A percentile compares a stretch with the other conserved stretches of the same genome.
These are phyloP conservation scores for Sclerotinia borealis DNA, from an alignment of 2,329 filamentous ascomycete genomes.

Conservation along the genomic window DNA sequence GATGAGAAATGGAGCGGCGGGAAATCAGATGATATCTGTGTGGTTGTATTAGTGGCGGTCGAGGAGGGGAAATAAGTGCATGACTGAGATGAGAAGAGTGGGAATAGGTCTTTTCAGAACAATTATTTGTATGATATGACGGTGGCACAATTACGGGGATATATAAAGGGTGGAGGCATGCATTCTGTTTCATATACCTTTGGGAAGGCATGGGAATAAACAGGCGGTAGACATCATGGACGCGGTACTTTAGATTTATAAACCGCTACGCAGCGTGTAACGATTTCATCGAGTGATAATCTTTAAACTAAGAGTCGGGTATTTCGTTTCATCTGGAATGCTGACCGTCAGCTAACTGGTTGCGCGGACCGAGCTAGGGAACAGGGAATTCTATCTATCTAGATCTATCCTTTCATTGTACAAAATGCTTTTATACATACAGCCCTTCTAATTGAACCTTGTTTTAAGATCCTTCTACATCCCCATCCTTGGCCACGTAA, in stretches of 20 bases:
- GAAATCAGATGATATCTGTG: constrained; percentile 94
- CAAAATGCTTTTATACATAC: neutral
- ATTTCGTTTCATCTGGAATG: neutral
- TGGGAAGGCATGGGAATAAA: neutral
- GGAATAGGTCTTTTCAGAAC: neutral
- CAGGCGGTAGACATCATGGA: neutral
- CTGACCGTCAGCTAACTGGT: neutral
- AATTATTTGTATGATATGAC: neutral
- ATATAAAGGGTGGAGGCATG: neutral
- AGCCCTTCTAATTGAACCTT: neutral
- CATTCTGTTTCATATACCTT: constrained; percentile 1
- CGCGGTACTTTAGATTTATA: constrained; percentile 7
- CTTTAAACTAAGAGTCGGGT: too few relatives aligned
- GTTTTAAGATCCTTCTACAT: neutral
- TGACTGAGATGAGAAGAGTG: neutral
- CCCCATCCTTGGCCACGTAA: constrained; percentile 23
- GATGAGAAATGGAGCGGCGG: constrained; percentile 83
- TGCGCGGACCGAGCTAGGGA: neutral
- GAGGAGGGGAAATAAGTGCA: constrained; percentile 43
- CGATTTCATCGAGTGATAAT: neutral
- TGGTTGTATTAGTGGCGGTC: constrained; percentile 71
- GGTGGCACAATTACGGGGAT: neutral
- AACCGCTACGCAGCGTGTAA: neutral
- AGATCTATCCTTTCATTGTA: neutral
- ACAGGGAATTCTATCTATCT: neutral